A percentile compares a stretch with the other conserved stretches of the same genome.
phyloP scores from a whole-genome alignment of 371 early-diverging fungal genomes.

The Mucor plumbeus region DNA sequence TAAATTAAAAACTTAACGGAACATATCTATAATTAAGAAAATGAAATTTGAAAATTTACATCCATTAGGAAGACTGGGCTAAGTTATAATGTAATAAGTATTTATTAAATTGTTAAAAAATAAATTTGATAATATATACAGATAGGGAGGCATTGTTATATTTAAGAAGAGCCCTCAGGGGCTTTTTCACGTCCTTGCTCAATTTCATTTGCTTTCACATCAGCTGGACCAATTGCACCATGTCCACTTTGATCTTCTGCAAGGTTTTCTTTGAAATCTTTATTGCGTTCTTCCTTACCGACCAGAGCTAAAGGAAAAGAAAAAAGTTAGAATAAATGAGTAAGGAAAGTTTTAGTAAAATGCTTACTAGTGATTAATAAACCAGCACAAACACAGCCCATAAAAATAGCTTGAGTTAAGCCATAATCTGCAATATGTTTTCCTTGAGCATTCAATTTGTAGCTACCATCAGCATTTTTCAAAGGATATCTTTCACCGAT shows the following conservation, averaged over 20 bases:
- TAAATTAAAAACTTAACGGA: no score
- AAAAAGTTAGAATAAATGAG: not conserved
- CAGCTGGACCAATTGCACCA: constrained; percentile 26
- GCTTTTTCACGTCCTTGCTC: constrained; percentile 35
- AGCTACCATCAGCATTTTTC: constrained; percentile 38
- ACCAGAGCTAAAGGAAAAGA: constrained; percentile 28
- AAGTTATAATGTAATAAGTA: no score
- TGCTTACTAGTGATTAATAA: constrained; percentile 43
- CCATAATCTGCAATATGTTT: constrained; percentile 66
- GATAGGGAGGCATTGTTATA: not conserved
- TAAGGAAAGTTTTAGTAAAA: not conserved
- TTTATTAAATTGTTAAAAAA: no score
- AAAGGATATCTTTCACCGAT: constrained; percentile 59
- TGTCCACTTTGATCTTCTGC: constrained; percentile 34
- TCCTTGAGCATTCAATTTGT: constrained; percentile 43
- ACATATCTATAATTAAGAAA: no score
- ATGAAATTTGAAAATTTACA: no score
- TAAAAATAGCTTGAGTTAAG: constrained; percentile 66
- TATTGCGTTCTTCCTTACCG: constrained; percentile 51
- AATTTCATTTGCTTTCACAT: constrained; percentile 27
- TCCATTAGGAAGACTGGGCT: no score
- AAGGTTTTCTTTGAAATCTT: constrained; percentile 41
- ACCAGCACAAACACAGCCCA: constrained; percentile 59
- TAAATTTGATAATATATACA: no score
- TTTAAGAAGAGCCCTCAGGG: not conserved